Conservation (phyloP, 768 basidiomycete genomes). For the Cantharellus anzutake region DNA sequence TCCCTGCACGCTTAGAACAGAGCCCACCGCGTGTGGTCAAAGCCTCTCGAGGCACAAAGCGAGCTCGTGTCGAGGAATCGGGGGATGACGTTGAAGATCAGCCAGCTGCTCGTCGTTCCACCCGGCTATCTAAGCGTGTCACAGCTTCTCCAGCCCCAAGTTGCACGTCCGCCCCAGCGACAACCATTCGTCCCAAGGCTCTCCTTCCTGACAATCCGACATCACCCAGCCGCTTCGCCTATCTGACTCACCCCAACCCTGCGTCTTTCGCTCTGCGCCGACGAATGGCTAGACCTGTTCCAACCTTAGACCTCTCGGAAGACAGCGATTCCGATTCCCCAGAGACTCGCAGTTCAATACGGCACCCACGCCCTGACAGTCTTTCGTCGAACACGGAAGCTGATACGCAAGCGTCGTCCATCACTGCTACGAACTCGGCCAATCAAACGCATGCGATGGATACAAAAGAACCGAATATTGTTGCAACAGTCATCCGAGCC, state of each 20-base stretch:
- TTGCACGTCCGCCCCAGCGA: too few species aligned
- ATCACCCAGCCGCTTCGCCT: too few species aligned
- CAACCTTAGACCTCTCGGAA: background rate
- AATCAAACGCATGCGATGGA: background rate
- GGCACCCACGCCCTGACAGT: background rate
- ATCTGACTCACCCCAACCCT: background rate
- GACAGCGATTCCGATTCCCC: background rate
- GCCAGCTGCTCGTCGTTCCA: too few species aligned
- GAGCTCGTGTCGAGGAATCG: too few species aligned
- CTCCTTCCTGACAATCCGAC: too few species aligned
- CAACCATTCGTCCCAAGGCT: too few species aligned
- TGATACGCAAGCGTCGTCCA: background rate
- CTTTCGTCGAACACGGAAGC: background rate
- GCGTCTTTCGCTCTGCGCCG: background rate
- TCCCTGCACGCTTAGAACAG: background rate
- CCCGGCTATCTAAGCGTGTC: too few species aligned
- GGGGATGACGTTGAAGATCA: too few species aligned
- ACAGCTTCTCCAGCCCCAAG: too few species aligned
- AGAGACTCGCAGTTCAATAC: background rate
- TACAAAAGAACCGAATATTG: background rate
- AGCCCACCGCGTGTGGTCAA: background rate
- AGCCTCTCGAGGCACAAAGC: too few species aligned
- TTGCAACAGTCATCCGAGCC: background rate
- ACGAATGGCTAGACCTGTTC: background rate
- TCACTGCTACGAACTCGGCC: background rate